Evolutionary conservation across 2,329 filamentous ascomycete genomes (phyloP).

Genomic region (Pseudogymnoascus sp.): DNA sequence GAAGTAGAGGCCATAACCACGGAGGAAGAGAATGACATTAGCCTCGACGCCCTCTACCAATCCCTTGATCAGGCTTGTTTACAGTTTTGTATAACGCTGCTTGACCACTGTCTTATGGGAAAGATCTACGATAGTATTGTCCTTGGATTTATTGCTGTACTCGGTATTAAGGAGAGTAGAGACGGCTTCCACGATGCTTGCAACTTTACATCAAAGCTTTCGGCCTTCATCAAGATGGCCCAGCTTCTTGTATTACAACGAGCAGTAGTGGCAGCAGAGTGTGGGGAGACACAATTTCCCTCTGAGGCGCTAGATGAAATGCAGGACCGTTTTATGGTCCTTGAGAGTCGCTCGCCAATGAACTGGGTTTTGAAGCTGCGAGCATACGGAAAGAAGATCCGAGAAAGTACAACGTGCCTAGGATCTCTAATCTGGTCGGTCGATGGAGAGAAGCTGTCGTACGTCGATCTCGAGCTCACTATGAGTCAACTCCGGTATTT

Average conservation of each 20-base stretch:
- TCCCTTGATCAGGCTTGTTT: no score
- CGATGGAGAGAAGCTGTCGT: slow-evolving; percentile 11
- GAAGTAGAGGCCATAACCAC: slow-evolving; percentile 1
- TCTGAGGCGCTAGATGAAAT: slow-evolving; percentile 11
- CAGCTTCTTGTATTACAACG: slow-evolving; percentile 2
- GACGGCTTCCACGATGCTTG: not conserved
- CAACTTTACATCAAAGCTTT: slow-evolving; percentile 6
- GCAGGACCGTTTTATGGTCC: slow-evolving; percentile 16
- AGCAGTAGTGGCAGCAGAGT: slow-evolving; percentile 10
- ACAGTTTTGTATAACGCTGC: no score
- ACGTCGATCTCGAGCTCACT: slow-evolving; percentile 12
- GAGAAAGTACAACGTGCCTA: slow-evolving; percentile 11
- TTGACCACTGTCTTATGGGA: no score
- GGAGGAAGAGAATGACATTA: no score
- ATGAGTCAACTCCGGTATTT: slow-evolving; percentile 10
- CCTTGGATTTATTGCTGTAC: slow-evolving; percentile 12
- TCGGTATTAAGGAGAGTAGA: slow-evolving; percentile 7
- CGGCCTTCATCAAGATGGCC: slow-evolving; percentile 11
- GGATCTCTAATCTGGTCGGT: slow-evolving; percentile 11
- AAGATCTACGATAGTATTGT: slow-evolving; percentile 10
- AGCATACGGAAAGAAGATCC: slow-evolving; percentile 11
- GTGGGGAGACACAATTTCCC: slow-evolving; percentile 5
- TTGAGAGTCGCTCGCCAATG: slow-evolving; percentile 11
- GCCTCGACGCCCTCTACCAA: no score
- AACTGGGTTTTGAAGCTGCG: slow-evolving; percentile 14